These are phyloP conservation scores for Termitomyces titanicus DNA, from an alignment of 768 basidiomycete genomes.

Conservation along the genomic window DNA sequence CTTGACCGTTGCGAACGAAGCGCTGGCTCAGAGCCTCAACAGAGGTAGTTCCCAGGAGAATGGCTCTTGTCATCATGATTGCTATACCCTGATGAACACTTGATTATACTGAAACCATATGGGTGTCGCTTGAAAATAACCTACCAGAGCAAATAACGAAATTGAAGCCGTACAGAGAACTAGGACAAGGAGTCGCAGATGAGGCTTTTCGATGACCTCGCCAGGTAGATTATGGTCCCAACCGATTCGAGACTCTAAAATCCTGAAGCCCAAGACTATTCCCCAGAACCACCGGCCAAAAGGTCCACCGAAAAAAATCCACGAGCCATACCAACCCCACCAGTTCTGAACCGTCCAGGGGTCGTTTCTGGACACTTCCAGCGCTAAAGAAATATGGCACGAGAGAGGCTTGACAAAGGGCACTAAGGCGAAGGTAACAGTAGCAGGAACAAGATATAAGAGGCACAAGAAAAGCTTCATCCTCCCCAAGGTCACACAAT, in stretches of 20 bases:
- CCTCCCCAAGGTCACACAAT: conserved; percentile 35
- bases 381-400: conserved; percentile 25
- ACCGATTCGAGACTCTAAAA: conserved; percentile 19
- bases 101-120: not conserved
- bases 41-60: conserved; percentile 32
- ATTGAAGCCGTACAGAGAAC: conserved; percentile 24
- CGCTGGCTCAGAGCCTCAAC: conserved; percentile 21
- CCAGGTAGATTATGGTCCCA: conserved; percentile 17
- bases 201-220: conserved; percentile 32
- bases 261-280: conserved; percentile 29
- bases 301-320: conserved; percentile 41
- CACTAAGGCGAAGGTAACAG: conserved; percentile 23
- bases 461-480: conserved; percentile 34
- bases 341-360: conserved; percentile 28
- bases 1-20: conserved; percentile 8
- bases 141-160: conserved; percentile 32
- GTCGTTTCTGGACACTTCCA: conserved; percentile 25
- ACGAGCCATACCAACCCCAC: conserved; percentile 43
- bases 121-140: conserved; percentile 4
- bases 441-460: conserved; percentile 27
- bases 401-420: conserved; percentile 26
- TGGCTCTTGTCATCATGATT: conserved; percentile 19
- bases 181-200: conserved; percentile 27
- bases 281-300: conserved; percentile 39
- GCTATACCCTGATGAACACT: conserved; percentile 24